phyloP scores from a whole-genome alignment of 1,284 basidiomycete genomes.

The Anthracocystis walkeri region DNA sequence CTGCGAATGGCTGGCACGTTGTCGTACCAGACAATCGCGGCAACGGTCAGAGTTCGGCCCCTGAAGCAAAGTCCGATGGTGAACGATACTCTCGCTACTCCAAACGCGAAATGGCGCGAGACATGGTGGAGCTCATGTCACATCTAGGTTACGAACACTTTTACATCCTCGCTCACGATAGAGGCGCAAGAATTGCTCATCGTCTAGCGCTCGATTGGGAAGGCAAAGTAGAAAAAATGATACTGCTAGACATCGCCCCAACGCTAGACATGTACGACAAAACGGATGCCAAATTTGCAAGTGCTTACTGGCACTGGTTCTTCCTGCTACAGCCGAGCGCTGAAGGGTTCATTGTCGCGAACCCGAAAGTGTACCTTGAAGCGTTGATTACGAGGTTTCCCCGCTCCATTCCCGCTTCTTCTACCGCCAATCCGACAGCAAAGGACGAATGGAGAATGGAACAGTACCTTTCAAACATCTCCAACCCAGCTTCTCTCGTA shows the following conservation, averaged over 20 bases:
- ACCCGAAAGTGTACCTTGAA: conserved; percentile 67
- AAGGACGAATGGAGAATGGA: conserved; percentile 18
- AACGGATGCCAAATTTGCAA: conserved; percentile 67
- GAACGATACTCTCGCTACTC: conserved; percentile 57
- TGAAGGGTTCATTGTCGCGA: conserved; percentile 69
- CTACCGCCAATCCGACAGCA: conserved; percentile 2
- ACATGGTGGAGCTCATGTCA: conserved; percentile 70
- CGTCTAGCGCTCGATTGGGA: conserved; percentile 69
- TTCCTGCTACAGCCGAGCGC: conserved; percentile 69
- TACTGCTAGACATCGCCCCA: conserved; percentile 67
- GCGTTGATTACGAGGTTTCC: conserved; percentile 46
- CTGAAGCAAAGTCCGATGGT: conserved; percentile 46
- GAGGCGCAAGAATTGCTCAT: conserved; percentile 71
- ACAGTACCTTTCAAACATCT: conserved; percentile 24
- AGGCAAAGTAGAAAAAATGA: conserved; percentile 62
- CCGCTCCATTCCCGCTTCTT: conserved; percentile 1
- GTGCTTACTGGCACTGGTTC: conserved; percentile 69
- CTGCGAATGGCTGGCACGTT: conserved; percentile 63
- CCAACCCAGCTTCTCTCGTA: conserved; percentile 2
- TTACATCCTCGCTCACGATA: conserved; percentile 69
- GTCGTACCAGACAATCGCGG: conserved; percentile 70
- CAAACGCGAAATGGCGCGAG: conserved; percentile 70
- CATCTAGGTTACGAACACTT: conserved; percentile 64
- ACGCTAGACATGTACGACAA: conserved; percentile 69
- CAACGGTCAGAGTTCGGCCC: conserved; percentile 42